phyloP scores from a whole-genome alignment of 345 rosid genomes.

The Citropsis articulata region DNA sequence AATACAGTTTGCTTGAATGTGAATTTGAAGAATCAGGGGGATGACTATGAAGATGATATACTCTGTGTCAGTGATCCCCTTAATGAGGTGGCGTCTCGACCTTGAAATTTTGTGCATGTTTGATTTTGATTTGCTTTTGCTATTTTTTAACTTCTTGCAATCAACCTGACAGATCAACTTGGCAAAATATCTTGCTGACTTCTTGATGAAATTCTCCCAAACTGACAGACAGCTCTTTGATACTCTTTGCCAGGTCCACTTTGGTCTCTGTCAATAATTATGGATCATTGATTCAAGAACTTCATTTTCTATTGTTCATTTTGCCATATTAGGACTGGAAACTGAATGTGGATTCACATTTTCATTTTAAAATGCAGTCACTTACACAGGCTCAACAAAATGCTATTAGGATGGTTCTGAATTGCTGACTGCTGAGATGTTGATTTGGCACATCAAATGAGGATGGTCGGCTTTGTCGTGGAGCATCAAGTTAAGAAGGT shows the following conservation, averaged over 20 bases:
- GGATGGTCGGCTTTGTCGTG: background rate
- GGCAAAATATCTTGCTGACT: conserved; percentile 63
- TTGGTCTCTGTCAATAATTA: conserved; percentile 6
- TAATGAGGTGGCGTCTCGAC: conserved; percentile 52
- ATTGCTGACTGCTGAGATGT: conserved; percentile 29
- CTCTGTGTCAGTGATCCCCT: conserved; percentile 57
- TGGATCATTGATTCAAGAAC: background rate
- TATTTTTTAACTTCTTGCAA: background rate
- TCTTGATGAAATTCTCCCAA: conserved; percentile 48
- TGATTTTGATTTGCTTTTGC: background rate
- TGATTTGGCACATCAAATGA: background rate
- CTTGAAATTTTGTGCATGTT: background rate
- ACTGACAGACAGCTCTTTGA: conserved; percentile 53
- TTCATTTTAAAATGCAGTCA: conserved; percentile 38
- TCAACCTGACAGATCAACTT: conserved; percentile 61
- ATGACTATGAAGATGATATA: conserved; percentile 52
- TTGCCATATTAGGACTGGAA: background rate
- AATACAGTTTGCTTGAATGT: conserved; percentile 8
- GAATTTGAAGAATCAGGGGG: conserved; percentile 52
- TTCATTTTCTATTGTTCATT: background rate
- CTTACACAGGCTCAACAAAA: conserved; percentile 48
- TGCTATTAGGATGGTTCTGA: conserved; percentile 46
- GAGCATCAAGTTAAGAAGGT: background rate
- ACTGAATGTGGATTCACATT: background rate
- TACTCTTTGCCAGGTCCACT: conserved; percentile 66